Evolutionary conservation across 768 basidiomycete species (phyloP), one percentile per base, ranked within the genome.

Genomic region (button mushroom (Agaricus bisporus)): DNA sequence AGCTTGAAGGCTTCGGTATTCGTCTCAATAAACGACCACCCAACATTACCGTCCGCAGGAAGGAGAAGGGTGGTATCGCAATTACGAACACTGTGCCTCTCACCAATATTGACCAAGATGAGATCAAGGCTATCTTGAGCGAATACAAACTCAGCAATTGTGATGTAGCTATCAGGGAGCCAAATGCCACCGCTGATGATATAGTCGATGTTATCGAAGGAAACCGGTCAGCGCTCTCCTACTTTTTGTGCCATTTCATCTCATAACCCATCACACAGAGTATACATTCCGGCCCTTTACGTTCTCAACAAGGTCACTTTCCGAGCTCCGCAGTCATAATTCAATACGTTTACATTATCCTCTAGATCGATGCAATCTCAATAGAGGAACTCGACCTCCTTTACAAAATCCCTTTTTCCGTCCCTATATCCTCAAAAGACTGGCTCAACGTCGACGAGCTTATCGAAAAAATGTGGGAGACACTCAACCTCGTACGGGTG

Each of bases 371-470:
- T 68, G 97, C 91, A 17, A 98, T 98, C 63, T 95, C 92, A 50
- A 97, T 98, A 68, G 95, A 98, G 67, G 95, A 98, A 70, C 81
- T 98, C 22, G 95, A 98, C 68, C 79, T 95, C 52, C 70, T 95
- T 76, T 92, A 94, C 74, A 91, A 92, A 70, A 99, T 99, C 55
- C 97, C 97, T 2, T 80, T 91, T 68, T 93, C 91, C 41, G 95
- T 98, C 8, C 97, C 97, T 3, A 78, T 99, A 65, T 95, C 92
- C 14, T 97, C 92, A 2, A 82, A 81, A 57, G 86, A 94, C 62
- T 98, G 97, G 97, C 76, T 97, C 60, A 98, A 98, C 70, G 74
- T 99, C 61, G 97, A 98, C 67, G 97, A 99, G 66, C 78, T 99
- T 45, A 81, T 89, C 50, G 85, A 90, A 56, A 80, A 80, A 61